These are phyloP conservation scores for Penicilliopsis zonata DNA, from an alignment of 495 filamentous ascomycete species.

Conservation along the genomic window DNA sequence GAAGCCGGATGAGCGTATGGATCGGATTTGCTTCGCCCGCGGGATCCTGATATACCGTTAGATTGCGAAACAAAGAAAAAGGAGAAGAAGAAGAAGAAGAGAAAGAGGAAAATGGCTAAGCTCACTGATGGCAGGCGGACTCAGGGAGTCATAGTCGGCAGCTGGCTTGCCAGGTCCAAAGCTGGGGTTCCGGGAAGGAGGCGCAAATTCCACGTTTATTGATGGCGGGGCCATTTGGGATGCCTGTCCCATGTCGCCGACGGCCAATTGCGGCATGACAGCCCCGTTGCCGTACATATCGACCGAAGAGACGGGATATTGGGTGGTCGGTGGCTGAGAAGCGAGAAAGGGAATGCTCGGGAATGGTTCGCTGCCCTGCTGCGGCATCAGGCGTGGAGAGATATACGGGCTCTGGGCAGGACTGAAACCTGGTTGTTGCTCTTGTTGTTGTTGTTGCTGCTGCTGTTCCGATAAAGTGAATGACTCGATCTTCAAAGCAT, in stretches of 20 bases:
- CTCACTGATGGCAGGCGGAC: conserved; percentile 75
- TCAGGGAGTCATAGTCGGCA: conserved; percentile 63
- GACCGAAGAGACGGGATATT: conserved; percentile 35
- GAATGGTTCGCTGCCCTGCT: conserved; percentile 43
- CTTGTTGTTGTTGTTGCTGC: conserved; percentile 39
- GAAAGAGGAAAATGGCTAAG: conserved; percentile 6
- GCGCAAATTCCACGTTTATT: conserved; percentile 90
- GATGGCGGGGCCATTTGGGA: conserved; percentile 73
- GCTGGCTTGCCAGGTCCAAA: conserved; percentile 58
- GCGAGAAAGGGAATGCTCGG: conserved; percentile 39
- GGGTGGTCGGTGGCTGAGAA: conserved; percentile 31
- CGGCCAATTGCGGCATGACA: conserved; percentile 14
- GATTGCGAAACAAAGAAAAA: conserved; percentile 8
- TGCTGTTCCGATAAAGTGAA: conserved; percentile 75
- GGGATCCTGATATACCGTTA: conserved; percentile 34
- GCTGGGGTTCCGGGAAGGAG: conserved; percentile 59
- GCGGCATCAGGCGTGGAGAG: conserved; percentile 70
- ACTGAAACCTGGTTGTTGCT: conserved; percentile 48
- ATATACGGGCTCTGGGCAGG: conserved; percentile 77
- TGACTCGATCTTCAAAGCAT: conserved; percentile 60
- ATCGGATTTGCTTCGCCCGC: conserved; percentile 58
- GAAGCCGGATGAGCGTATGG: conserved; percentile 42
- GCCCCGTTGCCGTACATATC: conserved; percentile 44
- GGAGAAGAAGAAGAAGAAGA: conserved; percentile 2
- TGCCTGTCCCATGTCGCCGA: conserved; percentile 51